Evolutionary conservation across 352 stramenopile genomes (phyloP), one percentile per base, ranked within the genome.

Genomic region (Elongisporangium undulatum): DNA sequence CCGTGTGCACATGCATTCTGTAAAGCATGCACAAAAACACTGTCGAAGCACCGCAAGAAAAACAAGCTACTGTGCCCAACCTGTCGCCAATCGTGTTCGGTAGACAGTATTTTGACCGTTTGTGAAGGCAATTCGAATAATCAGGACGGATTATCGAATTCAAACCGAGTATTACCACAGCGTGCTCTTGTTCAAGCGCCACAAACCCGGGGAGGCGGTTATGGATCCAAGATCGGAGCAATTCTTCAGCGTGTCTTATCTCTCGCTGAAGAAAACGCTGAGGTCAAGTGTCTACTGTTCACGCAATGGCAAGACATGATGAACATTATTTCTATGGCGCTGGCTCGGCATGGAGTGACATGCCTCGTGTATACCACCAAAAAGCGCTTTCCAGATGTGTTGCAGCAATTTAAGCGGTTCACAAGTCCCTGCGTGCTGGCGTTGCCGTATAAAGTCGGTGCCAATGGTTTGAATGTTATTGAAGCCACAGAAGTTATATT

Each of bases 271-370:
- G 58, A 69, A 39, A 75, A 89, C 23, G 54, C 78, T 4, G 71
- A 77, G 19, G 82, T 96, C 22, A 98, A 97, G 67, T 83, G 78
- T 34, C 55, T 98, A 24, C 67, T 98, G 4, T 98, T 98, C 54
- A 96, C 84, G 12, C 87, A 97, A 63, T 98, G 92, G 90, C 75
- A 89, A 16, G 85, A 95, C 49, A 97, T 98, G 87, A 75, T 87
- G 22, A 57, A 13, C 21, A 51, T 64, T 5, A 49, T 62, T 20
- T 16, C 39, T 9, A 51, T 59, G 34, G 63, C 63, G 12, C 20
- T 91, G 16, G 51, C 57, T 26, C 56, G 67, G 13, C 73, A 82
- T 29, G 79, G 77, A 1, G 66, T 97, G 21, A 67, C 60, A n/a
- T 95, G 88, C 66, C 88, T 96, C 22, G 68, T 77, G 55, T 87